phyloP scores from a whole-genome alignment of 176 grass and related monocot genomes.

The Dactylis glomerata region DNA sequence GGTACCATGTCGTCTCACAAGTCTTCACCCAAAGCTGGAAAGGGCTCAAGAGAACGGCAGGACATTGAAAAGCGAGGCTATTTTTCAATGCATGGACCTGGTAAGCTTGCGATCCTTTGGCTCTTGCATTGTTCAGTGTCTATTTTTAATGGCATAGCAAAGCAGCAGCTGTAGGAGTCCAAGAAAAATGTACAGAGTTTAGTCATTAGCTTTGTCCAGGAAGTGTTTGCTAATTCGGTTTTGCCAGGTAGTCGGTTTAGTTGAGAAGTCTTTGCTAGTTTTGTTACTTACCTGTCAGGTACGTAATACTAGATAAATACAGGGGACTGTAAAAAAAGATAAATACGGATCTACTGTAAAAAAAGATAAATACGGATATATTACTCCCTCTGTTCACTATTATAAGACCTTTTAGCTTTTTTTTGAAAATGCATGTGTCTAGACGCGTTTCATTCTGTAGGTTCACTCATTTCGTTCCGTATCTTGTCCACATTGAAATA shows the following conservation, averaged over 20 bases:
- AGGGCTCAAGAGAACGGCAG: slow-evolving; percentile 59
- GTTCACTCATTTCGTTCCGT: too few species aligned
- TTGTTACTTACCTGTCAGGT: neutral
- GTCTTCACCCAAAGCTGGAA: slow-evolving; percentile 41
- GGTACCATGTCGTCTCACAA: slow-evolving; percentile 41
- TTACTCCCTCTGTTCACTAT: too few species aligned
- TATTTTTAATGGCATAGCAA: neutral
- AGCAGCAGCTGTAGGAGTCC: neutral
- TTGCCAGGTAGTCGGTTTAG: neutral
- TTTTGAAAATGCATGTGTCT: too few species aligned
- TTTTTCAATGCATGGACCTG: slow-evolving; percentile 48
- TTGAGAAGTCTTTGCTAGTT: slow-evolving; percentile 10
- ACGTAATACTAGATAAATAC: neutral
- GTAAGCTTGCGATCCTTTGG: slow-evolving; percentile 34
- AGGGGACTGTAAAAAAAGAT: too few species aligned
- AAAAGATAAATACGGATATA: neutral
- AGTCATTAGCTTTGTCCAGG: neutral
- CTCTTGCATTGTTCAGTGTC: neutral
- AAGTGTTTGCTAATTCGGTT: neutral
- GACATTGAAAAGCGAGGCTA: slow-evolving; percentile 73
- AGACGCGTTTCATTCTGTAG: too few species aligned
- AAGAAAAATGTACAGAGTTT: neutral
- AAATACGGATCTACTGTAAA: too few species aligned
- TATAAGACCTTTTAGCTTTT: too few species aligned
- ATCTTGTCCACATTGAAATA: too few species aligned